Evolutionary conservation across 2,329 filamentous ascomycete species (phyloP).

Genomic region (Aspergillus sp.): DNA sequence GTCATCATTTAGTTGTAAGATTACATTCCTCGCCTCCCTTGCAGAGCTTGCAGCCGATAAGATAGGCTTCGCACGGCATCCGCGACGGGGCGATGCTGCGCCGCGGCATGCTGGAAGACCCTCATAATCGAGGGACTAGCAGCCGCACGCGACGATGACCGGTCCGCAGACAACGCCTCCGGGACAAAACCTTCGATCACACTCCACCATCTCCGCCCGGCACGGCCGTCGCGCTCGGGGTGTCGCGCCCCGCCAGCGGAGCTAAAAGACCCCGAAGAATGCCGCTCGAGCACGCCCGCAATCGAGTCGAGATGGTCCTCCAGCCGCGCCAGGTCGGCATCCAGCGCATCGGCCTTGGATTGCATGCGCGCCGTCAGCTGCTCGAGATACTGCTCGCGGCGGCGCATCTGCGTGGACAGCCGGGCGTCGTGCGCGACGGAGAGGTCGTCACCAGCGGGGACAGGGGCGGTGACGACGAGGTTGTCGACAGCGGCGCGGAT

Average conservation of each 20-base stretch:
- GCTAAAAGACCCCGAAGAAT: neutral
- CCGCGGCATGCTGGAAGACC: slow-evolving; percentile 23
- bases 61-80: slow-evolving; percentile 25
- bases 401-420: slow-evolving; percentile 27
- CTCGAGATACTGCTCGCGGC: slow-evolving; percentile 32
- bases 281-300: slow-evolving; percentile 25
- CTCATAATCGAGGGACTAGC: neutral
- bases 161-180: no score
- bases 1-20: neutral
- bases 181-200: neutral
- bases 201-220: neutral
- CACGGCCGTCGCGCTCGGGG: neutral
- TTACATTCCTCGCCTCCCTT: slow-evolving; percentile 7
- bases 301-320: slow-evolving; percentile 37
- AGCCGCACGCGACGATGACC: no score
- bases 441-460: slow-evolving; percentile 8
- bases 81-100: slow-evolving; percentile 27
- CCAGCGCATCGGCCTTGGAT: slow-evolving; percentile 30
- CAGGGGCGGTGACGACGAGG: slow-evolving; percentile 23
- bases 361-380: slow-evolving; percentile 31
- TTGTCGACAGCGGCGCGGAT: slow-evolving; percentile 35
- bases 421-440: slow-evolving; percentile 24
- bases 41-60: slow-evolving; percentile 20
- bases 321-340: slow-evolving; percentile 26
- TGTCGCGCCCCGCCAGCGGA: neutral